Percentiles rank a stretch among this genome's conserved stretches.
Evolutionary conservation across 2,329 filamentous ascomycete species (phyloP).

Genomic region (Pseudogymnoascus pannorum): DNA sequence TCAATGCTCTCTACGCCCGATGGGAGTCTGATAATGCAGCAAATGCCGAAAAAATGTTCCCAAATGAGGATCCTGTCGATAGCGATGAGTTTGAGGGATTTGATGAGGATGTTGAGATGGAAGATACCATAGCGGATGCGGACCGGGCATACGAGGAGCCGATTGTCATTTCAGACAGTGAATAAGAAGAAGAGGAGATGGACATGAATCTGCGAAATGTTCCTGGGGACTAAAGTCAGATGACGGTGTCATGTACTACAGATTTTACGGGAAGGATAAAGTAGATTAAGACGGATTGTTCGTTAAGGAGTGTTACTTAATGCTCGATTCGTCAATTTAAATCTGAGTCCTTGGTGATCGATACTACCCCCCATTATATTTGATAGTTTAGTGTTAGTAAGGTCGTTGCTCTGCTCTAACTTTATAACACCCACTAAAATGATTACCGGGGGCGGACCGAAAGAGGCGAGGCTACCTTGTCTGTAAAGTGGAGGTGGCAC

Average conservation of each 20-base stretch:
- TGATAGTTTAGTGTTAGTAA: not conserved
- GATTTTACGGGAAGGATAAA: not conserved
- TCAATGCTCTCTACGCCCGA: constrained; percentile 3
- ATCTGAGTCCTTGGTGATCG: not conserved
- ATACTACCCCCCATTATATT: not conserved
- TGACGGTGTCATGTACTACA: not conserved
- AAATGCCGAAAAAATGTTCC: not conserved
- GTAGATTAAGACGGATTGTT: not conserved
- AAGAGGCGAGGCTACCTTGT: constrained; percentile 2
- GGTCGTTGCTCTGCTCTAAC: not conserved
- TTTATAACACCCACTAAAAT: not conserved
- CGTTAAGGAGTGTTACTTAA: not conserved
- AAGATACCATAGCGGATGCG: not conserved
- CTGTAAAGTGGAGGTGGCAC: not conserved
- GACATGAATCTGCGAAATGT: not conserved
- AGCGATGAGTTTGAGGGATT: not conserved
- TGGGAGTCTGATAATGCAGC: not conserved
- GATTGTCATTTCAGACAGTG: not conserved
- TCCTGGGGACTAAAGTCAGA: not conserved
- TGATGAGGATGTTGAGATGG: not conserved
- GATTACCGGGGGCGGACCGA: not conserved
- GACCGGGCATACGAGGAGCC: not conserved
- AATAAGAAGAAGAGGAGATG: not conserved
- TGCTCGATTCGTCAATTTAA: not conserved
- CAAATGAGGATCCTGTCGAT: not conserved